phyloP scores from a whole-genome alignment of 768 basidiomycete species.

The Tylopilus vinaceipallidus region DNA sequence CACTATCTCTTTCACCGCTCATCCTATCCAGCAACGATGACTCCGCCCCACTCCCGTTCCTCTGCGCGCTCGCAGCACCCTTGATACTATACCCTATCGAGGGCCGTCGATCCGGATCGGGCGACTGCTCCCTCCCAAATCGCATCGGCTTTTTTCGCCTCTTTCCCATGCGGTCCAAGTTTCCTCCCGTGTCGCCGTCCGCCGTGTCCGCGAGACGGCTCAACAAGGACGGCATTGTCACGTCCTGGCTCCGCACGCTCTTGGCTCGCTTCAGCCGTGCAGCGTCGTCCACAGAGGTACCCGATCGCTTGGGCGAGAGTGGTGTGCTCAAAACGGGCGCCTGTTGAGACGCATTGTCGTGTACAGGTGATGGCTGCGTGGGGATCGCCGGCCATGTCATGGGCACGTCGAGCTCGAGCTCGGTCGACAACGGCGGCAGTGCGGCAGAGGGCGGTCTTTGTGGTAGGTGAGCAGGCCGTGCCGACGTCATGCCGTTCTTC shows the following conservation, averaged over 20 bases:
- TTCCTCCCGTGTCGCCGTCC: conserved; percentile 13
- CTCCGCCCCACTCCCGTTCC: conserved; percentile 16
- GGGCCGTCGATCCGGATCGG: conserved; percentile 34
- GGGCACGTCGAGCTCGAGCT: conserved; percentile 16
- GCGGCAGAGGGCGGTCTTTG: conserved; percentile 15
- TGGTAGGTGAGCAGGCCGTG: conserved; percentile 30
- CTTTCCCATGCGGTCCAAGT: conserved; percentile 18
- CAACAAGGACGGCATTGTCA: conserved; percentile 39
- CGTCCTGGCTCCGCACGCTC: conserved; percentile 27
- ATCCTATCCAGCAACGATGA: conserved; percentile 39
- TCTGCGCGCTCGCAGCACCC: conserved; percentile 44
- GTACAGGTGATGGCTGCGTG: conserved; percentile 9
- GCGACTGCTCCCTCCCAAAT: conserved; percentile 18
- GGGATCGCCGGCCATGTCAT: conserved; percentile 11
- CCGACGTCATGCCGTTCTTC: conserved; percentile 14
- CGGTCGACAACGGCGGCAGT: conserved; percentile 12
- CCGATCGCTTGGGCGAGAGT: conserved; percentile 26
- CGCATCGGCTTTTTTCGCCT: conserved; percentile 22
- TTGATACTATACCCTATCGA: conserved; percentile 51
- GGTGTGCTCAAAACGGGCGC: conserved; percentile 3
- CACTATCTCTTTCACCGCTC: conserved; percentile 27
- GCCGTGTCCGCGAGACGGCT: conserved; percentile 39
- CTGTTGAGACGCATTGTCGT: conserved; percentile 12
- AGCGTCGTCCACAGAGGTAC: conserved; percentile 29
- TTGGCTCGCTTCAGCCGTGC: conserved; percentile 37